Conservation (phyloP, 2,329 filamentous ascomycete genomes). For the Lachnellula hyalina region DNA sequence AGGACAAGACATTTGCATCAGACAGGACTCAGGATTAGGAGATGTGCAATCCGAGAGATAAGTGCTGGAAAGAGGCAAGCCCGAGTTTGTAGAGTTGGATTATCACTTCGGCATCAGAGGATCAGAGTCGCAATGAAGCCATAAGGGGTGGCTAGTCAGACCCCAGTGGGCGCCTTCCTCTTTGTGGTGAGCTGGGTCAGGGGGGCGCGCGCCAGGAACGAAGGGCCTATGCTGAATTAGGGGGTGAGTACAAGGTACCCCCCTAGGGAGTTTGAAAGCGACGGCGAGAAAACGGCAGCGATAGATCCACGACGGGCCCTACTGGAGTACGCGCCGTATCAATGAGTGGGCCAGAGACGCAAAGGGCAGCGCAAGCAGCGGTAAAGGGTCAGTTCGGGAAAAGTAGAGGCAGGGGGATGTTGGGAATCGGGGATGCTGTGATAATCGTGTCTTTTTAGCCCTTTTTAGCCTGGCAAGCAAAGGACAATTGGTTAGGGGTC, state of each 20-base stretch:
- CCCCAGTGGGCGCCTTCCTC: neutral
- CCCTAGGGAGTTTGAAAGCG: no score
- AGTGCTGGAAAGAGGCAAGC: slow-evolving; percentile 10
- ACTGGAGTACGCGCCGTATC: neutral
- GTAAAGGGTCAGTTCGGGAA: no score
- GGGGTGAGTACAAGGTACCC: neutral
- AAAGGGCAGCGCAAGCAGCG: no score
- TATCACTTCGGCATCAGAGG: neutral
- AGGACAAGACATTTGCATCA: slow-evolving; percentile 21
- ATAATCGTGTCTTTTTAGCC: no score
- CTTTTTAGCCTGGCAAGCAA: no score
- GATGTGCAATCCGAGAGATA: slow-evolving; percentile 21
- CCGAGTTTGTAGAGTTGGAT: neutral
- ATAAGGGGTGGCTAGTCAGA: neutral
- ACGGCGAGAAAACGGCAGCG: no score
- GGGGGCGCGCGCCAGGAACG: neutral
- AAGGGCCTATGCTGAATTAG: neutral
- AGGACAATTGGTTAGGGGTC: no score
- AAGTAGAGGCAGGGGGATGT: no score
- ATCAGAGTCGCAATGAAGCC: neutral
- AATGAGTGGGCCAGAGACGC: no score
- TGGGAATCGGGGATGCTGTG: no score
- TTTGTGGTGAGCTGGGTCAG: neutral
- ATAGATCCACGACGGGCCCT: neutral
- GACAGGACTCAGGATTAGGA: slow-evolving; percentile 3